phyloP scores from a whole-genome alignment of 345 rosid genomes.

The Arabidopsis thaliana region DNA sequence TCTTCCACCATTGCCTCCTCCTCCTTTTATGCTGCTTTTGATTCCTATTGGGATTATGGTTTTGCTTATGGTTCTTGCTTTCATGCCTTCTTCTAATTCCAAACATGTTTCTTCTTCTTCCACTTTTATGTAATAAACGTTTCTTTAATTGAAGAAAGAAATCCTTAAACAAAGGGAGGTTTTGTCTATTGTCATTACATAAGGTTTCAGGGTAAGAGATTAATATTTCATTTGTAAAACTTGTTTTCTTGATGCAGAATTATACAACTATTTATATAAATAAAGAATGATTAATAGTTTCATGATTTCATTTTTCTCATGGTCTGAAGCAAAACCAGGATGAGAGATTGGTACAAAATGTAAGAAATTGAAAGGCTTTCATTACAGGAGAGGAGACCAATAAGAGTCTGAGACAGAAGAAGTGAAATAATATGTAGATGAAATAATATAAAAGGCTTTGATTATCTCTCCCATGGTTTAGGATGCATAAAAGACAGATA shows the following conservation, averaged over 20 bases:
- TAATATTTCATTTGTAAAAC: slow-evolving; percentile 33
- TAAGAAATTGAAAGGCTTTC: neutral
- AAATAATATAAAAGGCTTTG: slow-evolving; percentile 2
- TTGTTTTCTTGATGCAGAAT: slow-evolving; percentile 4
- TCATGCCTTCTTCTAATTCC: slow-evolving; percentile 61
- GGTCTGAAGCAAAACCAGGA: neutral
- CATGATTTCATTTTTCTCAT: neutral
- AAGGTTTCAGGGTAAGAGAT: slow-evolving; percentile 28
- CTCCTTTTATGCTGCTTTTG: slow-evolving; percentile 78
- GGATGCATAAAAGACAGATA: slow-evolving; percentile 30
- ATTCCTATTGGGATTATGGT: slow-evolving; percentile 73
- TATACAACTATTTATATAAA: slow-evolving; percentile 4
- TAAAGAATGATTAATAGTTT: neutral
- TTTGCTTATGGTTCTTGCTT: slow-evolving; percentile 73
- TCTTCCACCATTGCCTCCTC: slow-evolving; percentile 86
- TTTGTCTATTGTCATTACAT: slow-evolving; percentile 25
- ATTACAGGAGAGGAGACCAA: neutral
- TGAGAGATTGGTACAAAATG: slow-evolving; percentile 1
- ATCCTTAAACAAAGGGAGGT: neutral
- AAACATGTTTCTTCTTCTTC: slow-evolving; percentile 37
- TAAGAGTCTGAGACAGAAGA: neutral
- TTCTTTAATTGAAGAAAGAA: slow-evolving; percentile 27
- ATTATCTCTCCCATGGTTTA: slow-evolving; percentile 38
- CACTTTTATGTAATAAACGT: slow-evolving; percentile 41
- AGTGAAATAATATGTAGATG: slow-evolving; percentile 1